Base-by-base conservation (phyloP, 2,329 filamentous ascomycete species). In the Colletotrichum graminicola region DNA sequence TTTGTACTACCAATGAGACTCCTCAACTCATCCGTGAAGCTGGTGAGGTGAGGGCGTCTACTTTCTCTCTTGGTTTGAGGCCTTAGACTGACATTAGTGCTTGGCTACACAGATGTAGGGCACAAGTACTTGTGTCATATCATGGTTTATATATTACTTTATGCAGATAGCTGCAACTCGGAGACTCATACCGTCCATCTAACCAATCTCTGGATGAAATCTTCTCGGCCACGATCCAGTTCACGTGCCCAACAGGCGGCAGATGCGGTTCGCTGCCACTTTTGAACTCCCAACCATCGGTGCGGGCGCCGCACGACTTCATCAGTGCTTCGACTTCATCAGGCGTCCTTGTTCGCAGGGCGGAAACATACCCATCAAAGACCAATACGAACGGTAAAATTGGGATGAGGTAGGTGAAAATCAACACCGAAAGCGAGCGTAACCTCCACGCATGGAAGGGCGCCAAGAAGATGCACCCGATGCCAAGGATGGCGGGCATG, bases 291-390 rank as follows among this genome's bases (percentile, higher is more conserved):
- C 87, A 89, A n/a, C 76, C 76, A 4, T 76, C 78, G 45, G 80
- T 79, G 39, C 82, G 79, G 2, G 83, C 85, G 14, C 84, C 86
- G 75, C 87, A 89, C 5, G 82, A 82, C 66, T 86, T 84, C 73
- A 94, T 79, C 74, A 94, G 78, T 0, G 77, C 77, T 77, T 90
- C 82, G 6, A 93, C 87, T 80, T 94, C 93, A 18, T 87, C 85
- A 0, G 90, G 85, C 5, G 88, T 92, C 66, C 92, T 86, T 8
- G 91, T 93, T 54, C 93, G 83, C 74, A 94, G 77, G 49, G 88
- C 88, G 12, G 90, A 93, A 59, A 94, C 85, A 68, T 89, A 82
- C 2, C 92, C 92, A 79, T 94, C 93, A 76, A 92, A 91, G 0
- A 89, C 85, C 23, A 93, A 81, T 11, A 93, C 88, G 71, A 92